These are phyloP conservation scores for Cerioporus squamosus DNA, from an alignment of 1,284 basidiomycete genomes.

Conservation along the genomic window DNA sequence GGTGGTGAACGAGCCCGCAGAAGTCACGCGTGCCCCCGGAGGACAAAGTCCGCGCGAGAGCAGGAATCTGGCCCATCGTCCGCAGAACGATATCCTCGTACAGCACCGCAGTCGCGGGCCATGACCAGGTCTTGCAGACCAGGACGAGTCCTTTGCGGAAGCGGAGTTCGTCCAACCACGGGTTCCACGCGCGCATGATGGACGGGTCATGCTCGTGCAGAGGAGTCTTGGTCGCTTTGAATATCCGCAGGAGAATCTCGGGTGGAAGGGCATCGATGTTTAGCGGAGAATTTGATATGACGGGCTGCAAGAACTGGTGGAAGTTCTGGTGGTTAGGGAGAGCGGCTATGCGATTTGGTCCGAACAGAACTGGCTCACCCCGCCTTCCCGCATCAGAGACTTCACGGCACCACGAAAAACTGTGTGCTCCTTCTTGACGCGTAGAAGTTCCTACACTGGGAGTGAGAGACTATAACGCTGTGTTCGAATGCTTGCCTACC, in stretches of 20 bases:
- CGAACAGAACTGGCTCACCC: not conserved
- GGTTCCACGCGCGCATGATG: slow-evolving; percentile 2
- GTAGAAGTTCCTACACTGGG: not conserved
- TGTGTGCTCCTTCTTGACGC: not conserved
- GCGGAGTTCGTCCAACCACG: slow-evolving; percentile 11
- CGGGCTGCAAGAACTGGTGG: slow-evolving; percentile 4
- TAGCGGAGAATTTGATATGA: not conserved
- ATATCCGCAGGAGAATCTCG: slow-evolving; percentile 14
- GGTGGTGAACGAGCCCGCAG: slow-evolving; percentile 3
- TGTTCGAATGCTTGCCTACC: not conserved
- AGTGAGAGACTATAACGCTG: not conserved
- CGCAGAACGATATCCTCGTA: slow-evolving; percentile 20
- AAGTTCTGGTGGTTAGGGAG: too few relatives aligned
- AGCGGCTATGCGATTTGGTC: too few relatives aligned
- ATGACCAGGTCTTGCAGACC: slow-evolving; percentile 14
- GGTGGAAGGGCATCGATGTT: slow-evolving; percentile 1
- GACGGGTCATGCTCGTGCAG: slow-evolving; percentile 12
- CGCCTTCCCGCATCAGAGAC: slow-evolving; percentile 11
- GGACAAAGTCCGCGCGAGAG: slow-evolving; percentile 12
- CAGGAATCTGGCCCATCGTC: slow-evolving; percentile 16
- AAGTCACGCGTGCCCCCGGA: not conserved
- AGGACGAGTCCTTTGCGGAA: slow-evolving; percentile 12
- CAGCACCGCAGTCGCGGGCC: slow-evolving; percentile 11
- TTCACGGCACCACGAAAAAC: slow-evolving; percentile 3
- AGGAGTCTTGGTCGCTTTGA: slow-evolving; percentile 3